Evolutionary conservation across 2,329 filamentous ascomycete species (phyloP).

Genomic region (Cladosporium phlei): DNA sequence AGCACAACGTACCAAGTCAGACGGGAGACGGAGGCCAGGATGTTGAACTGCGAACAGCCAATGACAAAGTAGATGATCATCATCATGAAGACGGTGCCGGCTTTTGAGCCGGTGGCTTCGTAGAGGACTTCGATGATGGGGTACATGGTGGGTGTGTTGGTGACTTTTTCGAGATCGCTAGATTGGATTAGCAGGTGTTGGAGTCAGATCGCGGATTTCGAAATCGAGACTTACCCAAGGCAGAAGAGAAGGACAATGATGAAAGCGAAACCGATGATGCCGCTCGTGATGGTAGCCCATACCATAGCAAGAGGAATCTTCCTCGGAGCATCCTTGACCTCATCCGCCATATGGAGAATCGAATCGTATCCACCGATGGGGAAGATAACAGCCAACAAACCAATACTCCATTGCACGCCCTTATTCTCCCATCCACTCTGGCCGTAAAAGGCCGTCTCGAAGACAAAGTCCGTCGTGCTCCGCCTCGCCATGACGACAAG

Average conservation of each 20-base stretch:
- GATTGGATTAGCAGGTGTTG: neutral
- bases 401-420: conserved; percentile 36
- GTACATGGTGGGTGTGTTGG: conserved; percentile 27
- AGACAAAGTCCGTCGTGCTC: conserved; percentile 33
- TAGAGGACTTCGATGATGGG: conserved; percentile 40
- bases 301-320: conserved; percentile 43
- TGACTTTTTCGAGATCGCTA: conserved; percentile 28
- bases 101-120: neutral
- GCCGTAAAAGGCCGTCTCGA: conserved; percentile 23
- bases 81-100: neutral
- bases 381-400: conserved; percentile 34
- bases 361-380: conserved; percentile 43
- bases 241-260: conserved; percentile 39
- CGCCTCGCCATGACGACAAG: conserved; percentile 28
- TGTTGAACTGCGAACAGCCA: neutral
- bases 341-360: conserved; percentile 43
- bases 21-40: neutral
- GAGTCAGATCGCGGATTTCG: neutral
- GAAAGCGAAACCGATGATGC: conserved; percentile 38
- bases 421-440: conserved; percentile 32
- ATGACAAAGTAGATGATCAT: neutral
- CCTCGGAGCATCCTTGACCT: conserved; percentile 39
- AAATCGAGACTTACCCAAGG: conserved; percentile 27
- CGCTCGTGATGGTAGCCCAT: conserved; percentile 42
- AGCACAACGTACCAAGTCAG: neutral